Evolutionary conservation across 1,139 yeast genomes (phyloP).

Genomic region (Wickerhamomyces sp.): DNA sequence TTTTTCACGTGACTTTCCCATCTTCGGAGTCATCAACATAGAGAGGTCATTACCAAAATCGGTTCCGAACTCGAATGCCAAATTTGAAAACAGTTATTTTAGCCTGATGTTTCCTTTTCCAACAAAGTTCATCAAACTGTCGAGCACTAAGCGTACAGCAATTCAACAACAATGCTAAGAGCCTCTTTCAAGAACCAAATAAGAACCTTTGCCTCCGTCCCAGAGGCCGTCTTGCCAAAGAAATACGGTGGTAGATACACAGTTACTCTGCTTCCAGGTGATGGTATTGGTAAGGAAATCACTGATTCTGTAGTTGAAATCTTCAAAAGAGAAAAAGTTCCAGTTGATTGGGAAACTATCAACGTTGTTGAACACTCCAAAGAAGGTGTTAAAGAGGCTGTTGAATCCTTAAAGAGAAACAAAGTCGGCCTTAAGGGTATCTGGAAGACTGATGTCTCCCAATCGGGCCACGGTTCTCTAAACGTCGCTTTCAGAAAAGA

Average conservation of each 20-base stretch:
- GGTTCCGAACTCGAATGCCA: constrained; percentile 2
- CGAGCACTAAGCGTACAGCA: too few species aligned
- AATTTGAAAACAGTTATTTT: constrained; percentile 3
- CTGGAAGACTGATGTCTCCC: constrained; percentile 81
- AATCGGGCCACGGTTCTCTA: constrained; percentile 71
- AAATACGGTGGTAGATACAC: constrained; percentile 93
- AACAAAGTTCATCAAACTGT: too few species aligned
- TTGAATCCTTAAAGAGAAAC: constrained; percentile 88
- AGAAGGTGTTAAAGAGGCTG: constrained; percentile 79
- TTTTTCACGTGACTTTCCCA: not conserved
- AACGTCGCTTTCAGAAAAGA: constrained; percentile 97
- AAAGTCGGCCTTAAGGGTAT: constrained; percentile 97
- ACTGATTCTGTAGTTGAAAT: constrained; percentile 90
- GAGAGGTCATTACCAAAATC: not conserved
- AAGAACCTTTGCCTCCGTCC: constrained; percentile 31
- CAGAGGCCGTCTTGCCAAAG: constrained; percentile 71
- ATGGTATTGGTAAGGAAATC: constrained; percentile 96
- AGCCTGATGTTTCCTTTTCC: not conserved
- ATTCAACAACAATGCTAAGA: constrained; percentile 19
- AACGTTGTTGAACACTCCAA: constrained; percentile 61
- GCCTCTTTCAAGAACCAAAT: constrained; percentile 18
- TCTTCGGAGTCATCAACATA: not conserved
- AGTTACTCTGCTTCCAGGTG: constrained; percentile 89
- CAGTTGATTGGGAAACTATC: constrained; percentile 91
- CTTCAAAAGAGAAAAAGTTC: constrained; percentile 75